A percentile compares a stretch with the other conserved stretches of the same genome.
Conservation (phyloP, 305 asterid species). For the Galium porrigens region DNA sequence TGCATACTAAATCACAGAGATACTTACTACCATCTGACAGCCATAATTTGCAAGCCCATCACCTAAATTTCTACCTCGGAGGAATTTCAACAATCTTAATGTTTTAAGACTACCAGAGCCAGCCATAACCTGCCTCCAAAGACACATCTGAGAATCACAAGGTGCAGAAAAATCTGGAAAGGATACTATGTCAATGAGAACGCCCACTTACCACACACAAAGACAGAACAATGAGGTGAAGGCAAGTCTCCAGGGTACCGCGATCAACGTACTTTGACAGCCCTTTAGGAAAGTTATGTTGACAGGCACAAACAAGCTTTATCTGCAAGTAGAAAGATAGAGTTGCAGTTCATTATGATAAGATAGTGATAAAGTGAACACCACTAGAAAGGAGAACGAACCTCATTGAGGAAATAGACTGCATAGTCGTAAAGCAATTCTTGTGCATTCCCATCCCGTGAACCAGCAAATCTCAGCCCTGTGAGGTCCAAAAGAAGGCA, state of each 20-base stretch:
- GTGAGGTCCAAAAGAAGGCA: constrained; percentile 17
- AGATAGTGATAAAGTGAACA: constrained; percentile 7
- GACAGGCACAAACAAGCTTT: constrained; percentile 52
- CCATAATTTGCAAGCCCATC: constrained; percentile 74
- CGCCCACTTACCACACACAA: constrained; percentile 61
- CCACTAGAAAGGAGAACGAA: constrained; percentile 24
- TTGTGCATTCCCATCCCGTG: constrained; percentile 76
- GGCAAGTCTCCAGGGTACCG: constrained; percentile 86
- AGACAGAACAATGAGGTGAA: constrained; percentile 88
- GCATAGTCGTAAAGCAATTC: constrained; percentile 80
- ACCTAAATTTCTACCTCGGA: constrained; percentile 55
- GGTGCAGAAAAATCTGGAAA: constrained; percentile 7
- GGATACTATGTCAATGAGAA: constrained; percentile 9
- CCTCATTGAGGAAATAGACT: constrained; percentile 77
- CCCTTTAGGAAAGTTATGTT: constrained; percentile 55
- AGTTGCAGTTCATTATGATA: constrained; percentile 13
- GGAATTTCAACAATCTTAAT: constrained; percentile 69
- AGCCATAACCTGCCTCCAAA: constrained; percentile 74
- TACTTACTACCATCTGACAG: constrained; percentile 79
- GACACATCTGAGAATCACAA: constrained; percentile 17
- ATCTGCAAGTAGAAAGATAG: constrained; percentile 43
- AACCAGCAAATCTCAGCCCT: constrained; percentile 96
- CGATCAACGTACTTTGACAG: constrained; percentile 65
- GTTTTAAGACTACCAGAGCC: constrained; percentile 93
- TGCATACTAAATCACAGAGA: constrained; percentile 14